A percentile compares a stretch with the other conserved stretches of the same genome.
Evolutionary conservation across 2,329 filamentous ascomycete genomes (phyloP).

Genomic region (Ceratocystiopsis sp.): DNA sequence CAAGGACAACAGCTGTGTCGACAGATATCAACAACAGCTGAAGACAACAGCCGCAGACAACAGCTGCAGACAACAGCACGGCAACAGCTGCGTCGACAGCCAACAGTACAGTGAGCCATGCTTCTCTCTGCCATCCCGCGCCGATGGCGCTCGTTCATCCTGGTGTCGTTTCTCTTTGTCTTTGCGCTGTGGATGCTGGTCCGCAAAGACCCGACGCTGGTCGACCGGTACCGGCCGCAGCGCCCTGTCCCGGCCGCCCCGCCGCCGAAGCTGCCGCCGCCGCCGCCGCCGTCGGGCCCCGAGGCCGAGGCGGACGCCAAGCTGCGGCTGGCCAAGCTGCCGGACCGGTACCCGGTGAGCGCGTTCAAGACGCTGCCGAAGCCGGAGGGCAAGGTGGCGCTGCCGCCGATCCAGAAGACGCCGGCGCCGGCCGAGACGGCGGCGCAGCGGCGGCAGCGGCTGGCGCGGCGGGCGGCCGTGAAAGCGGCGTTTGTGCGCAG

Average conservation of each 20-base stretch:
- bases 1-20: no score
- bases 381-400: conserved; percentile 3
- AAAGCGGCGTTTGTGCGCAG: conserved; percentile 34
- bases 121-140: not conserved
- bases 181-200: conserved; percentile 2
- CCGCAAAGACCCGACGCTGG: conserved; percentile 1
- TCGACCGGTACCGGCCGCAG: conserved; percentile 5
- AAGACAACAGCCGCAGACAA: no score
- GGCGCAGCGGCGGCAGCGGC: conserved; percentile 17
- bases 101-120: not conserved
- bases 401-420: conserved; percentile 32
- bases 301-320: not conserved
- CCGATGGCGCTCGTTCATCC: conserved; percentile 9
- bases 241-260: conserved; percentile 2
- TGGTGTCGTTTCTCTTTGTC: conserved; percentile 3
- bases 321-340: conserved; percentile 15
- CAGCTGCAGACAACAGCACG: no score
- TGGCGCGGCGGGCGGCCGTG: conserved; percentile 25
- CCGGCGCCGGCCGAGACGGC: conserved; percentile 28
- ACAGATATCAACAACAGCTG: no score
- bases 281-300: not conserved
- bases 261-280: conserved; percentile 3
- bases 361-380: conserved; percentile 19
- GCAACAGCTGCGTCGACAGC: no score
- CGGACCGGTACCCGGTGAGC: conserved; percentile 18